Evolutionary conservation across 345 rosid genomes (phyloP), one percentile per base, ranked within the genome.

Genomic region (Hibiscus tridactylites): DNA sequence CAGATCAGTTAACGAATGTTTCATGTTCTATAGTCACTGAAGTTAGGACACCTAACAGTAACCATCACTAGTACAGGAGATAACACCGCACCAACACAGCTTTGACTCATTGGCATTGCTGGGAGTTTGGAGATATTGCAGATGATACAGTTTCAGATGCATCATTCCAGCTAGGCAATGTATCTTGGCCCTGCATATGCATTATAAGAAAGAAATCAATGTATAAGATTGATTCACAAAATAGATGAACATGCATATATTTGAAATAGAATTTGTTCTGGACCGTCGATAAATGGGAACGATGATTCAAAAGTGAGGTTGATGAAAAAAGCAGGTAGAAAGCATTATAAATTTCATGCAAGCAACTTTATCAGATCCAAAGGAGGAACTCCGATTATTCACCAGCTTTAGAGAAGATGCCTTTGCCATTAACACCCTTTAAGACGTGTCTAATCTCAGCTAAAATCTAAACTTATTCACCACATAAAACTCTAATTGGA

Each of bases 141-240:
- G 74, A 54, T 59, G 59, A 68, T n/a, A 16, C 21, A 19, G 63
- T 29, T 15, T 37, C 76, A n/a, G 24, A 19, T 26, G 66, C 71
- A 57, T 49, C 72, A n/a, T 70, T 28, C 29, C 44, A 26, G 6
- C n/a, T 26, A 0, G 31, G 49, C 26, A 6, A 42, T 11, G 53
- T 35, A 37, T 49, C 70, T 78, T 63, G 70, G 73, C 49, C 84
- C 84, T 76, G 81, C 72, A 53, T 4, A 28, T 76, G 81, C 74
- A 53, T 4, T 37, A 60, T 19, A 24, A 26, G 50, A 21, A 64
- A 50, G 19, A 57, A 35, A 28, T 49, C n/a, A 35, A 44, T 21
- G 28, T 12, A 31, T 31, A 61, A 10, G 13, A 31, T 15, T 35
- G 24, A 58, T n/a, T 21, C 28, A 8, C 7, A 39, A 54, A 71